Evolutionary conservation across 2,329 filamentous ascomycete species (phyloP).

Genomic region (Botrytis deweyae): DNA sequence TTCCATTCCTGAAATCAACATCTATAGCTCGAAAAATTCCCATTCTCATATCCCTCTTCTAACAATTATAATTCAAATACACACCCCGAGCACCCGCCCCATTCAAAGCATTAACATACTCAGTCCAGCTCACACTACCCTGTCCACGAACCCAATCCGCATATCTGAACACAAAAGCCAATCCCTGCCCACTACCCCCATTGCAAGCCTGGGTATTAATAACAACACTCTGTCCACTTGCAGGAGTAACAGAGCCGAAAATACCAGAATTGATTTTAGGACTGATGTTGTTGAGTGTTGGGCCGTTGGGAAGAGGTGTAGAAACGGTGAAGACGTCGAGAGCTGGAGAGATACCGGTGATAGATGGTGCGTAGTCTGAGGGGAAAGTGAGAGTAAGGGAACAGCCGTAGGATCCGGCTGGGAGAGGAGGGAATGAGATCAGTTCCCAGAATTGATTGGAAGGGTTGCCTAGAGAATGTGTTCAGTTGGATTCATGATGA

Average conservation of each 20-base stretch:
- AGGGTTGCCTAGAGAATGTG: background rate
- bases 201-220: constrained; percentile 21
- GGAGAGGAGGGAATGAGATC: constrained; percentile 4
- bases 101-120: constrained; percentile 24
- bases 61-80: constrained; percentile 28
- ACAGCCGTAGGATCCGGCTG: constrained; percentile 16
- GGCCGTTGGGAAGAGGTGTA: constrained; percentile 5
- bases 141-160: constrained; percentile 24
- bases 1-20: no score
- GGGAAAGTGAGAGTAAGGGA: constrained; percentile 13
- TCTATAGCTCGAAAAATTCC: no score
- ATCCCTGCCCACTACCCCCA: constrained; percentile 8
- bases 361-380: background rate
- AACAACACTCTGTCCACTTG: constrained; percentile 5
- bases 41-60: background rate
- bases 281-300: constrained; percentile 21
- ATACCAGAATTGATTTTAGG: constrained; percentile 6
- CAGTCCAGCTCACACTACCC: constrained; percentile 22
- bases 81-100: constrained; percentile 22
- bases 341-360: constrained; percentile 9
- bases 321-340: constrained; percentile 21
- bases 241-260: constrained; percentile 22
- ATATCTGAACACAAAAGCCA: constrained; percentile 23
- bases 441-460: constrained; percentile 4
- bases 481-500: background rate